These are phyloP conservation scores for Hypoxylon lienhwacheense DNA, from an alignment of 495 filamentous ascomycete genomes.

Conservation along the genomic window DNA sequence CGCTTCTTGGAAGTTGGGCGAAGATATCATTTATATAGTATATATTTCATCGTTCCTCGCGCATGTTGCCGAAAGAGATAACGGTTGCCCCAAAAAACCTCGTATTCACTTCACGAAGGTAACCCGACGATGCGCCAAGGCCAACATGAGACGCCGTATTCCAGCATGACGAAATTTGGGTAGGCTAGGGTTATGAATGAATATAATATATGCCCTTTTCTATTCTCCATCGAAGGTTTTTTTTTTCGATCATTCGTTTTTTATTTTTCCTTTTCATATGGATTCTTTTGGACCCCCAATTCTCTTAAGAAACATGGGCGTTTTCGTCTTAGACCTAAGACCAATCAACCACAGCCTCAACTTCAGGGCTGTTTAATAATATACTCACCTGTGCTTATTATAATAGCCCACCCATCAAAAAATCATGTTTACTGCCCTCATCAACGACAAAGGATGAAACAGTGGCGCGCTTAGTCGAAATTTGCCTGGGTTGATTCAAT, in stretches of 20 bases:
- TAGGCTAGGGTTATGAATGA: conserved; percentile 10
- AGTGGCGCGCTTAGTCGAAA: too few species aligned
- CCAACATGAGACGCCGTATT: conserved; percentile 23
- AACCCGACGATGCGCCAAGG: conserved; percentile 20
- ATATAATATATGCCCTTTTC: conserved; percentile 8
- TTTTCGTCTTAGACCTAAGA: too few species aligned
- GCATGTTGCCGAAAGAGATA: conserved; percentile 18
- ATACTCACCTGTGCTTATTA: too few species aligned
- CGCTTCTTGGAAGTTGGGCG: too few species aligned
- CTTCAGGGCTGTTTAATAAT: too few species aligned
- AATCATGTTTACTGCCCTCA: too few species aligned
- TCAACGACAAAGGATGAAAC: too few species aligned
- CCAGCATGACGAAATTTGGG: conserved; percentile 2
- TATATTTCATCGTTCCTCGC: too few species aligned
- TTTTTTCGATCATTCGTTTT: background rate
- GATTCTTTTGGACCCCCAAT: background rate
- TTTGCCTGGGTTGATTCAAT: too few species aligned
- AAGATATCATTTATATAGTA: too few species aligned
- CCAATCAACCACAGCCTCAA: too few species aligned
- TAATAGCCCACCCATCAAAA: too few species aligned
- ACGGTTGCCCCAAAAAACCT: conserved; percentile 27
- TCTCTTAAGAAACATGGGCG: background rate
- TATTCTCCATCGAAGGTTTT: background rate
- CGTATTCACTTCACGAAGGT: conserved; percentile 27
- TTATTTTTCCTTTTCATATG: background rate